A percentile compares a stretch with the other conserved stretches of the same genome.
Evolutionary conservation across 768 basidiomycete genomes (phyloP).

Genomic region (Royoungia palumana): DNA sequence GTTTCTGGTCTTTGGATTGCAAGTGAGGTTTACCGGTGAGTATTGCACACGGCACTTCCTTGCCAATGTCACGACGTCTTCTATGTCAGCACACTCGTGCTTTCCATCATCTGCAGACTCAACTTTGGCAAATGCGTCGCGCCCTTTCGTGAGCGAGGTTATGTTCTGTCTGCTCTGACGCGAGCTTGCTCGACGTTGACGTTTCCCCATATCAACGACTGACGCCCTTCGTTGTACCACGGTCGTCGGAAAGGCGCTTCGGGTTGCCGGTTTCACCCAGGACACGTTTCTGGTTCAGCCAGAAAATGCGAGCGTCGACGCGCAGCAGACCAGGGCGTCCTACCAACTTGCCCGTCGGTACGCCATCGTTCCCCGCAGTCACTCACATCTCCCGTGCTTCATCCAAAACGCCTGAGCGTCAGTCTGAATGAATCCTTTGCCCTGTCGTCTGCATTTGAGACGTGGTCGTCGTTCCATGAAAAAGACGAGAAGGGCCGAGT

Average conservation of each 20-base stretch:
- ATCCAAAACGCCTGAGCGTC: background rate
- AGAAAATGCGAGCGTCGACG: background rate
- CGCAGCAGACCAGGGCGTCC: background rate
- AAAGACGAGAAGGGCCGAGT: background rate
- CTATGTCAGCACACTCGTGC: conserved; percentile 37
- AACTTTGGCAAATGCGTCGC: conserved; percentile 55
- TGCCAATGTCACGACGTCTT: conserved; percentile 45
- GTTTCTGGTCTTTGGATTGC: conserved; percentile 43
- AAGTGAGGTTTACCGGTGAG: conserved; percentile 34
- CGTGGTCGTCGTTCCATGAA: conserved; percentile 1
- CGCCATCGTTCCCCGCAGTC: background rate
- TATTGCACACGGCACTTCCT: conserved; percentile 39
- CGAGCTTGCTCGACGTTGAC: too few relatives aligned
- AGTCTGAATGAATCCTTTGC: background rate
- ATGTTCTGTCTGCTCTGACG: too few relatives aligned
- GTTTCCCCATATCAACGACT: background rate
- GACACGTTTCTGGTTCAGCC: conserved; percentile 12
- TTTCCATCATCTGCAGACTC: conserved; percentile 48
- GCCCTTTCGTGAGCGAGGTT: conserved; percentile 43
- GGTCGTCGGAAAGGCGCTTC: conserved; percentile 14
- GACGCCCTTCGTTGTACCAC: conserved; percentile 6
- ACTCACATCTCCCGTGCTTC: background rate
- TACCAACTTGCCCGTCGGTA: background rate
- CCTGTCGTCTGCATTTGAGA: background rate
- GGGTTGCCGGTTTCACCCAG: conserved; percentile 14